Conservation (phyloP, 2,329 filamentous ascomycete genomes). For the Colletotrichum plurivorum region DNA sequence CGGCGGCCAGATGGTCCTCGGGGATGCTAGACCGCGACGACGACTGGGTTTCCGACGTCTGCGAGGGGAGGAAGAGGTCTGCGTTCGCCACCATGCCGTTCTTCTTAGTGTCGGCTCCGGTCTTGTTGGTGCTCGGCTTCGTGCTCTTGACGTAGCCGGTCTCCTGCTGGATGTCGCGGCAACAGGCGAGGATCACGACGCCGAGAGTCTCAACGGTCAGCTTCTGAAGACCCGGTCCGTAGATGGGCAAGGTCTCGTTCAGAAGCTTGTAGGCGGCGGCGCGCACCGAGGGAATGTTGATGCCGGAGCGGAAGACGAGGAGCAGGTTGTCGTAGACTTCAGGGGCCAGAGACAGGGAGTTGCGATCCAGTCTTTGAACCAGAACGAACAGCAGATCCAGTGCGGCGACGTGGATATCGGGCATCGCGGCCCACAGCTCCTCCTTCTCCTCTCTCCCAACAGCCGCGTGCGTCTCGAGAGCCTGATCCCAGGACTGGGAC, state of each 20-base stretch:
- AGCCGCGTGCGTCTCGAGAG: slow-evolving; percentile 77
- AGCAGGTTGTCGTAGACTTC: slow-evolving; percentile 79
- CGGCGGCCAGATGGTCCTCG: slow-evolving; percentile 67
- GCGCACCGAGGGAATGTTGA: slow-evolving; percentile 69
- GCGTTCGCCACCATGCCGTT: slow-evolving; percentile 71
- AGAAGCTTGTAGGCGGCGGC: slow-evolving; percentile 72
- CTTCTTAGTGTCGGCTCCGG: slow-evolving; percentile 51
- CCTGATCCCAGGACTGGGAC: slow-evolving; percentile 62
- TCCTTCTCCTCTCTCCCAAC: slow-evolving; percentile 87
- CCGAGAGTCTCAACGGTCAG: slow-evolving; percentile 74
- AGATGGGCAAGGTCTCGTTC: slow-evolving; percentile 68
- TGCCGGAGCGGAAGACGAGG: slow-evolving; percentile 77
- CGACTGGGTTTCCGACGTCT: slow-evolving; percentile 51
- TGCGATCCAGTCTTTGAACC: slow-evolving; percentile 69
- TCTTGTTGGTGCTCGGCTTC: slow-evolving; percentile 47
- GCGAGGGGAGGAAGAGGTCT: slow-evolving; percentile 76
- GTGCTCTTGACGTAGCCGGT: slow-evolving; percentile 62
- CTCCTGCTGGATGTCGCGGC: slow-evolving; percentile 77
- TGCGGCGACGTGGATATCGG: slow-evolving; percentile 80
- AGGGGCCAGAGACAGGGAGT: slow-evolving; percentile 71
- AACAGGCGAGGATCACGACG: slow-evolving; percentile 76
- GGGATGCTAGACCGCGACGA: slow-evolving; percentile 56
- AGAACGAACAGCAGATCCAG: slow-evolving; percentile 73
- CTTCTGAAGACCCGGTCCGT: slow-evolving; percentile 78
- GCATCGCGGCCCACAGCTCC: slow-evolving; percentile 80